Conservation (phyloP, 345 rosid genomes). For the Gossypium rotundifolium region DNA sequence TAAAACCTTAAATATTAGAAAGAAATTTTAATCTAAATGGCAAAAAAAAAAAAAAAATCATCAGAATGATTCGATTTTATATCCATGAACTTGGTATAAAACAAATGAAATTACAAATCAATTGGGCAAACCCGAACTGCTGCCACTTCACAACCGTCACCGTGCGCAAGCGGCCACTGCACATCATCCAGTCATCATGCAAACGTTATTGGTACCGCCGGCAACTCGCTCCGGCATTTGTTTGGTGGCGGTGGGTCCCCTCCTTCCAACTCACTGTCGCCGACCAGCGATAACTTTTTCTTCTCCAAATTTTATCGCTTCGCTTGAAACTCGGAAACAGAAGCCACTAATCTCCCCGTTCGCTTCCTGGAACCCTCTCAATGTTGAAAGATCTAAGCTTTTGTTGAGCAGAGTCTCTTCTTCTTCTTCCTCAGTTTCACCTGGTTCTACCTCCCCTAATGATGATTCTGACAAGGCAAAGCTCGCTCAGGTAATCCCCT, state of each 20-base stretch:
- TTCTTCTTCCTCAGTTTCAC: slow-evolving; percentile 39
- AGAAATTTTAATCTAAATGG: too few species aligned
- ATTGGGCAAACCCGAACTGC: neutral
- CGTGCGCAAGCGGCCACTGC: neutral
- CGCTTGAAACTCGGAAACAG: slow-evolving; percentile 16
- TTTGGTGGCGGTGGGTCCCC: slow-evolving; percentile 22
- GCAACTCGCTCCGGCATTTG: slow-evolving; percentile 36
- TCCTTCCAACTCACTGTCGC: slow-evolving; percentile 15
- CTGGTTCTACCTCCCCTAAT: slow-evolving; percentile 31
- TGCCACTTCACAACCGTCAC: neutral
- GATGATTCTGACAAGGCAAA: slow-evolving; percentile 58
- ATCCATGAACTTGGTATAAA: too few species aligned
- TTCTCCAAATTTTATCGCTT: slow-evolving; percentile 16
- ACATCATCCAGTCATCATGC: slow-evolving; percentile 33
- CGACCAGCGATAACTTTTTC: slow-evolving; percentile 15
- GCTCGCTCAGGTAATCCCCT: slow-evolving; percentile 61
- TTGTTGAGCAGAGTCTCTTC: slow-evolving; percentile 23
- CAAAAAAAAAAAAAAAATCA: too few species aligned
- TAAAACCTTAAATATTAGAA: too few species aligned
- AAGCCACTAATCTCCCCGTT: slow-evolving; percentile 15
- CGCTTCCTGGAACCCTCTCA: slow-evolving; percentile 18
- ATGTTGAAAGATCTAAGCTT: slow-evolving; percentile 25
- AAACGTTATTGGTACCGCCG: slow-evolving; percentile 49
- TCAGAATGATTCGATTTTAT: too few species aligned
- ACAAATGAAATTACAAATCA: neutral